Evolutionary conservation across 2,329 filamentous ascomycete species (phyloP).

Genomic region (Knoxdaviesia capensis): DNA sequence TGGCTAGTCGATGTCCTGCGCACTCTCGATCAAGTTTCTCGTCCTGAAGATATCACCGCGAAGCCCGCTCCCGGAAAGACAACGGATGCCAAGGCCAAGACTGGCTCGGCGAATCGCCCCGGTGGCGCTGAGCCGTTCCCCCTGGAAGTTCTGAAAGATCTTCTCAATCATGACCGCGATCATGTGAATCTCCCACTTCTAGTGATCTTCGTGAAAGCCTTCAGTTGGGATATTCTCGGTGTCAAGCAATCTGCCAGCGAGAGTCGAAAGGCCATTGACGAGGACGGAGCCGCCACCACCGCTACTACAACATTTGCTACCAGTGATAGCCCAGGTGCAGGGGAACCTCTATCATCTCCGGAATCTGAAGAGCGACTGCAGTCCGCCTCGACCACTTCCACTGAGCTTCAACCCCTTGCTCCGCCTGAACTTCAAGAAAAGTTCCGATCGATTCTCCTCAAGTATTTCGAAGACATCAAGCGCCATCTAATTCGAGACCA

Average conservation of each 20-base stretch:
- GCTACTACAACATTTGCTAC: constrained; percentile 8
- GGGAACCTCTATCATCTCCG: too few species aligned
- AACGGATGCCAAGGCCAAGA: constrained; percentile 35
- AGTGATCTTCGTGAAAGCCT: constrained; percentile 89
- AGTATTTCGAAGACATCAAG: constrained; percentile 89
- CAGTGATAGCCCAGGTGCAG: not conserved
- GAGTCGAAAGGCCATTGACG: constrained; percentile 65
- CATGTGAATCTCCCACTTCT: constrained; percentile 80
- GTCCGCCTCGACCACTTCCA: constrained; percentile 1
- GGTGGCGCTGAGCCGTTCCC: constrained; percentile 78
- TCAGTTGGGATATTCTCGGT: constrained; percentile 87
- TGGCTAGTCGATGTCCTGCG: constrained; percentile 83
- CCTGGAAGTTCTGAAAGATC: constrained; percentile 90
- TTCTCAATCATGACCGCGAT: constrained; percentile 82
- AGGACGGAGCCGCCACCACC: constrained; percentile 47
- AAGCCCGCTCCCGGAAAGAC: constrained; percentile 33
- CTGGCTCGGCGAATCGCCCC: constrained; percentile 33
- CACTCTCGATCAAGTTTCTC: constrained; percentile 50
- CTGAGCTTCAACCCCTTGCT: constrained; percentile 48
- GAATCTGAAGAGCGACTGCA: too few species aligned
- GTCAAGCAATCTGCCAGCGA: constrained; percentile 52
- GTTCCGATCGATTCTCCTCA: constrained; percentile 66
- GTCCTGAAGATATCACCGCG: constrained; percentile 40
- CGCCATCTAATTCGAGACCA: constrained; percentile 77
- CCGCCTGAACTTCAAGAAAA: constrained; percentile 61